Conservation (phyloP, 306 rosid species). For the Albizia julibrissin region DNA sequence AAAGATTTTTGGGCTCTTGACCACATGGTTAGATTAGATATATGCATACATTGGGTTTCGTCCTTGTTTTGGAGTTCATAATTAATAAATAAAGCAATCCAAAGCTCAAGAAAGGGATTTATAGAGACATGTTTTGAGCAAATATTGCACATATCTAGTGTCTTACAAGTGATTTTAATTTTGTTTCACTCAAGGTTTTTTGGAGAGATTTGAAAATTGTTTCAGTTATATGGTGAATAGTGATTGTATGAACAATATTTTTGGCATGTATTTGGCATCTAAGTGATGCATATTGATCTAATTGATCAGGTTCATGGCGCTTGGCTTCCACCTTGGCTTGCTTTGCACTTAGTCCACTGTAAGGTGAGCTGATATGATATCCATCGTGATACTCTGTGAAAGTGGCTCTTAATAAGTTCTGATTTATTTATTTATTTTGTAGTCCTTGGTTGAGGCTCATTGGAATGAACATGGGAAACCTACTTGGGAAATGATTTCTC, state of each 20-base stretch:
- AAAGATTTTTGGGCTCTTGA: neutral
- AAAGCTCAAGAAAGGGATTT: neutral
- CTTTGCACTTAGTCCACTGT: constrained; percentile 52
- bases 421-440: constrained; percentile 25
- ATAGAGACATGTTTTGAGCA: neutral
- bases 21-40: neutral
- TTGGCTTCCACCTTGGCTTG: constrained; percentile 97
- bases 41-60: neutral
- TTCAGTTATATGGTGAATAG: constrained; percentile 9
- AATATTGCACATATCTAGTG: neutral
- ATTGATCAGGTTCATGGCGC: constrained; percentile 73
- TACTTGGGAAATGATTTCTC: constrained; percentile 51
- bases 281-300: constrained; percentile 36
- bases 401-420: constrained; percentile 31
- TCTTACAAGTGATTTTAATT: neutral
- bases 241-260: neutral
- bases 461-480: constrained; percentile 91
- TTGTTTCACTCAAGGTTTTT: constrained; percentile 1
- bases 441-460: constrained; percentile 55
- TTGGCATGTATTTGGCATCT: neutral
- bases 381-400: constrained; percentile 5
- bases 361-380: constrained; percentile 55
- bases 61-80: constrained; percentile 13
- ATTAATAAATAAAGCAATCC: neutral
- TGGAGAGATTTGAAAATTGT: neutral